Evolutionary conservation across 139 green algal genomes (phyloP), one percentile per base, ranked within the genome.

Genomic region (Micractinium sp.): DNA sequence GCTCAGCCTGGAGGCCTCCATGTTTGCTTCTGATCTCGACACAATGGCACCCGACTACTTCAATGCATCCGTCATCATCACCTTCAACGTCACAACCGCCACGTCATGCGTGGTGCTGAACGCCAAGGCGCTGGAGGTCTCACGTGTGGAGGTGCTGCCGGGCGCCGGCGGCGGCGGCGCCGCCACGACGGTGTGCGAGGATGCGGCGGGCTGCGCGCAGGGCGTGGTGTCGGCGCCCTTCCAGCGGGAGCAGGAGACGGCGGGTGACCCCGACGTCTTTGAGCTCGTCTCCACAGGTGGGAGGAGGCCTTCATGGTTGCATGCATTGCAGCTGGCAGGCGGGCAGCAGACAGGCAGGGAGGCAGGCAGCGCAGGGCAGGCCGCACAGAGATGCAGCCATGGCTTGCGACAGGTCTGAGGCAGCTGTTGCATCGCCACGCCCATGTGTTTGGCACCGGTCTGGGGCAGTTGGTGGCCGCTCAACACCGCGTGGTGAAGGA

Each of bases 101-200:
- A n/a, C 53, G 23, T 53, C 31, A 14, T 88, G 83, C 67, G 29
- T 88, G 83, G 67, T 88, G 83, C 67, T 88, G 31, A 81, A 82
- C 20, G 85, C 47, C 63, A 71, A 25, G 63, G 63, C 13, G 2
- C 2, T 27, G 12, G 63, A 5, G 12, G 14, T 27, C 14, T 71
- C 9, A 2, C 22, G 4, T 27, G 63, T 71, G 63, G 22, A 25
- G 63, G 9, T 71, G 63, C 20, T 71, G 9, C 14, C 63, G 3
- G 63, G 22, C 7, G 63, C 63, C 20, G 20, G 20, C 7, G 63
- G 20, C 63, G 63, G 2, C 63, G 14, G 22, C 63, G 9, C 20
- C 9, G 14, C 14, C 63, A 71, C 63, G 63, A 25, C n/a, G n/a
- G n/a, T 27, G 7, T 71, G 22, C 63, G 63, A 71, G 20, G 63